Base-by-base conservation (phyloP, 2,329 filamentous ascomycete genomes). In the Phaeophleospora eucalypticola region DNA sequence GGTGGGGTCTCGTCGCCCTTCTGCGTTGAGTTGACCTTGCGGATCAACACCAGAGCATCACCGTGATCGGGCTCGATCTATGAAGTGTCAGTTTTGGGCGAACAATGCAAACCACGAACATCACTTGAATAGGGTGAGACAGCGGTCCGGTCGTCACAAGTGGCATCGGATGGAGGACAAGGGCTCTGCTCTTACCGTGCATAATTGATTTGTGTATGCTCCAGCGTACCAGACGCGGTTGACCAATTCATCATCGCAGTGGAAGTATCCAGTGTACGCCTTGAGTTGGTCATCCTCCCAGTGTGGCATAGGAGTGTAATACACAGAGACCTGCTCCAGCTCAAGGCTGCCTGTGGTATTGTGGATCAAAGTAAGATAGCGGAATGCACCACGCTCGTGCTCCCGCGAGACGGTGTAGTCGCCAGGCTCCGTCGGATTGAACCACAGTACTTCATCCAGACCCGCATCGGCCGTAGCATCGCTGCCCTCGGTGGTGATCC, bases 381-480 rank as follows among this genome's bases (percentile, higher is more conserved):
- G 69, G 56, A 79, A 80, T 1, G 74, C 76, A 7, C 77, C 76
- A 10, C 77, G 69, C 41, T 77, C 63, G 37, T 70, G 67, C 38
- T 63, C 60, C 36, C 71, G 66, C 0, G 71, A 71, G 67, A 77
- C 73, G 6, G 60, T 65, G 46, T 71, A 73, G 7, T 58, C 68
- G n/a, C 65, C 65, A 1, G 64, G 51, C 1, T 61, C 63, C 4
- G 67, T 65, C 2, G 68, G 55, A 6, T 66, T 58, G 44, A 77
- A 75, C 73, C 73, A 79, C 0, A 79, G 62, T 0, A 69, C 66
- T 41, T 72, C 68, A 39, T 79, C 76, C 9, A 73, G 66, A 2
- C 61, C 65, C 0, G 66, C 52, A 16, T 58, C 52, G 7, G 65
- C 63, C 36, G 77, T 65, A 41, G 68, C 65, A 34, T 67, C 64